Evolutionary conservation across 1,139 yeast species (phyloP).

Genomic region (Blastobotrys raffinosifermentans): DNA sequence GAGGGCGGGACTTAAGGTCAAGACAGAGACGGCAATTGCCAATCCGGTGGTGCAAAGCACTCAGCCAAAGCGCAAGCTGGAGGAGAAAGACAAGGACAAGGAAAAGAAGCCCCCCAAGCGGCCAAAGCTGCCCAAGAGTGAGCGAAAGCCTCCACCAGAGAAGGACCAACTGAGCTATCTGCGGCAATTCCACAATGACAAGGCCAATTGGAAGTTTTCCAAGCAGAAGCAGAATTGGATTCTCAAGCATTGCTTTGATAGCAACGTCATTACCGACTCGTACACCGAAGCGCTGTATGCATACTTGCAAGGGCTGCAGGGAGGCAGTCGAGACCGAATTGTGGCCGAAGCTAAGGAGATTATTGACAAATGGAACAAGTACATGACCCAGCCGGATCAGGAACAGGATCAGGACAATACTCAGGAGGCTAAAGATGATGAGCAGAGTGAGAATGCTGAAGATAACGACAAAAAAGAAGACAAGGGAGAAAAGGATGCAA

Average conservation of each 20-base stretch:
- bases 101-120: slow-evolving; percentile 67
- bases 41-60: slow-evolving; percentile 16
- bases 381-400: slow-evolving; percentile 35
- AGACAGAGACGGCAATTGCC: slow-evolving; percentile 14
- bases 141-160: slow-evolving; percentile 70
- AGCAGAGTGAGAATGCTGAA: slow-evolving; percentile 10
- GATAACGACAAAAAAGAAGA: slow-evolving; percentile 11
- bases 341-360: slow-evolving; percentile 46
- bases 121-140: slow-evolving; percentile 65
- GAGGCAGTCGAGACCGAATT: slow-evolving; percentile 61
- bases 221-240: slow-evolving; percentile 95
- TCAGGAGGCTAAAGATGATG: slow-evolving; percentile 7
- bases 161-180: slow-evolving; percentile 77
- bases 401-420: slow-evolving; percentile 28
- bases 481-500: slow-evolving; percentile 9
- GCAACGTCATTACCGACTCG: slow-evolving; percentile 44
- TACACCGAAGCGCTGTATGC: slow-evolving; percentile 50
- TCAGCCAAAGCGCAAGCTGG: slow-evolving; percentile 7
- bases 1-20: slow-evolving; percentile 65
- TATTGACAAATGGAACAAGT: slow-evolving; percentile 52
- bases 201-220: slow-evolving; percentile 78
- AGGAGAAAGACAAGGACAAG: slow-evolving; percentile 45
- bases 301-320: slow-evolving; percentile 68
- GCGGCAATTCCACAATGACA: slow-evolving; percentile 56
- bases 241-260: slow-evolving; percentile 57